Evolutionary conservation across 2,329 filamentous ascomycete genomes (phyloP).

Genomic region (Zelopaecilomyces penicillatus): DNA sequence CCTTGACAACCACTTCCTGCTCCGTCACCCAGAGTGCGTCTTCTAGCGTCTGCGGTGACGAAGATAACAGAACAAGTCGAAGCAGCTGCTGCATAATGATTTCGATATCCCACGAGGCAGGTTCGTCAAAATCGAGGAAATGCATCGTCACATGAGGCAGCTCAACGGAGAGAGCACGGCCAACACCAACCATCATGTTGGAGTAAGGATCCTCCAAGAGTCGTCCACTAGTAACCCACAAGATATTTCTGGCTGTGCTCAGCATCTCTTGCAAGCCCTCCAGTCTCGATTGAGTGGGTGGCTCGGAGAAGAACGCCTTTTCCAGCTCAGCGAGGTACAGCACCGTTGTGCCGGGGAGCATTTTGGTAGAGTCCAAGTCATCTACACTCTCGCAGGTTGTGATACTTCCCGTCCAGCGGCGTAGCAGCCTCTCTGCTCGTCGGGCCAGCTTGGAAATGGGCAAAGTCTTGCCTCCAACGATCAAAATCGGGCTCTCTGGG

Average conservation of each 20-base stretch:
- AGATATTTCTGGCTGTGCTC: neutral
- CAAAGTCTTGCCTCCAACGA: conserved; percentile 1
- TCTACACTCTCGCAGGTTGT: neutral
- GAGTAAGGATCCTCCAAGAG: neutral
- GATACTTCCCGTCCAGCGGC: neutral
- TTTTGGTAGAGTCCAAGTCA: neutral
- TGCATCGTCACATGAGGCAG: conserved; percentile 1
- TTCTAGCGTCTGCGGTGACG: neutral
- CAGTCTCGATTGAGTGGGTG: neutral
- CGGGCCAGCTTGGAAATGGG: neutral
- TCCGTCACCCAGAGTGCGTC: neutral
- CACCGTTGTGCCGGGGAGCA: neutral
- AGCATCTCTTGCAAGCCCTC: neutral
- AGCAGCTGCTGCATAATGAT: neutral
- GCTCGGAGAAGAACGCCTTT: neutral
- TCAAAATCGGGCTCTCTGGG: neutral
- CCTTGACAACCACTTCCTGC: neutral
- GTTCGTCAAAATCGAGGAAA: neutral
- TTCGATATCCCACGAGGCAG: neutral
- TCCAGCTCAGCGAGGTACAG: conserved; percentile 1
- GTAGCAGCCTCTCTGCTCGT: neutral
- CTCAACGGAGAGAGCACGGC: neutral
- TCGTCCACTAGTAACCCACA: neutral
- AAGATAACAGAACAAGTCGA: neutral
- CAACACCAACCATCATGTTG: conserved; percentile 1